Evolutionary conservation across 352 stramenopile species (phyloP).

Genomic region (Pythium biforme): DNA sequence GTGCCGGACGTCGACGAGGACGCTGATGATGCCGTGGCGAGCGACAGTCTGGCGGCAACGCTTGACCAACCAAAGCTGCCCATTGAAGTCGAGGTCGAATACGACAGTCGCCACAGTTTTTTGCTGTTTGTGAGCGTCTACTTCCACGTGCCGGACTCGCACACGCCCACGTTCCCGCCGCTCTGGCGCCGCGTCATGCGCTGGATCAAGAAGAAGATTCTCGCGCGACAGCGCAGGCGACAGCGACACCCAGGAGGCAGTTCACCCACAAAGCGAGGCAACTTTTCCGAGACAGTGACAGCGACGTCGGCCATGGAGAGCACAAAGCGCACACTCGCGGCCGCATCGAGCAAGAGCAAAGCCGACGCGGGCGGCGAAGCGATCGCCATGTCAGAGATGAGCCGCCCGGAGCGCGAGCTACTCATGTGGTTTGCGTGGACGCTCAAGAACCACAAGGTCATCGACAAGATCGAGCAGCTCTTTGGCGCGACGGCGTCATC

Average conservation of each 20-base stretch:
- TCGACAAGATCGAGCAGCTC: constrained; percentile 32
- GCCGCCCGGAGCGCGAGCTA: constrained; percentile 43
- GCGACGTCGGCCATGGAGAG: constrained; percentile 9
- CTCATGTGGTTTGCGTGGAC: constrained; percentile 52
- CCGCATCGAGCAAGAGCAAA: neutral
- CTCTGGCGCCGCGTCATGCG: constrained; percentile 6
- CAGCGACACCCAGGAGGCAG: neutral
- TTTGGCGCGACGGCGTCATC: constrained; percentile 20
- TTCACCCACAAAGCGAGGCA: constrained; percentile 4
- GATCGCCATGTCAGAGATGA: constrained; percentile 25
- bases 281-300: neutral
- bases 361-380: constrained; percentile 3
- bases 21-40: neutral
- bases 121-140: constrained; percentile 54
- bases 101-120: constrained; percentile 54
- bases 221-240: neutral
- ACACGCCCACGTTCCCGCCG: constrained; percentile 1
- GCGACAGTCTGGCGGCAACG: constrained; percentile 5
- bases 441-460: constrained; percentile 55
- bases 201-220: constrained; percentile 14
- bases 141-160: constrained; percentile 31
- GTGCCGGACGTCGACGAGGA: neutral
- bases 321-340: constrained; percentile 10
- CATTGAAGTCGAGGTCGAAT: constrained; percentile 78
- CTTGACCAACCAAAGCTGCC: constrained; percentile 34